Percentiles rank a stretch among this genome's conserved stretches.
Conservation (phyloP, 2,329 filamentous ascomycete species). For the Fusarium scirpi region DNA sequence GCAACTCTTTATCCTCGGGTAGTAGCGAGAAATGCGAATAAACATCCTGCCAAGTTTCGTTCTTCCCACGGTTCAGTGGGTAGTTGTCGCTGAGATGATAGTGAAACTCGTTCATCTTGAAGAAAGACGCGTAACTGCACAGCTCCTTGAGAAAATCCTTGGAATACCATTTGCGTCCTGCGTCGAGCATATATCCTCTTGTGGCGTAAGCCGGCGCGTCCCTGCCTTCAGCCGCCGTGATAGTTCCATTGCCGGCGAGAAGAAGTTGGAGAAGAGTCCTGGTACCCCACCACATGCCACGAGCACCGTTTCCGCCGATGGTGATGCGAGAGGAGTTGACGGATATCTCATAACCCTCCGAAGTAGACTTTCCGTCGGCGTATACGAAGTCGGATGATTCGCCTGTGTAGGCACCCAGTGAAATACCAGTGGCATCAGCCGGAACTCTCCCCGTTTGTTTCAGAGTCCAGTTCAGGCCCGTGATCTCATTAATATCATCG, state of each 20-base stretch:
- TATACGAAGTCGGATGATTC: slow-evolving; percentile 7
- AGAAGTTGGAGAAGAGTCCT: slow-evolving; percentile 23
- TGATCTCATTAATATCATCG: slow-evolving; percentile 10
- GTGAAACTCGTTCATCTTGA: slow-evolving; percentile 32
- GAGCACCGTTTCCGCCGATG: slow-evolving; percentile 23
- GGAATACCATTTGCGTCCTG: slow-evolving; percentile 27
- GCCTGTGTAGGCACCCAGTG: slow-evolving; percentile 2
- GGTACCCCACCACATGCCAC: slow-evolving; percentile 30
- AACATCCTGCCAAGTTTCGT: slow-evolving; percentile 20
- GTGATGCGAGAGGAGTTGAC: slow-evolving; percentile 13
- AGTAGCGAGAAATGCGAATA: slow-evolving; percentile 25
- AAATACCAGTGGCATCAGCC: neutral
- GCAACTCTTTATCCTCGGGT: neutral
- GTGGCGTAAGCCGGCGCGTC: slow-evolving; percentile 23
- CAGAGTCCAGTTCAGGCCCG: slow-evolving; percentile 16
- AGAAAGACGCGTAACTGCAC: slow-evolving; percentile 28
- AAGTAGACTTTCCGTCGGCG: slow-evolving; percentile 2
- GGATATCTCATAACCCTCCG: slow-evolving; percentile 21
- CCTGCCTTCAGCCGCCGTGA: neutral
- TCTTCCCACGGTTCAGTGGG: slow-evolving; percentile 25
- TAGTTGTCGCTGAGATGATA: slow-evolving; percentile 31
- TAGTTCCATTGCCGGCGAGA: neutral
- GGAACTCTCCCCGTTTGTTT: neutral
- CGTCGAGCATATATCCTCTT: slow-evolving; percentile 24
- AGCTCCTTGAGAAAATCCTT: slow-evolving; percentile 22